These are phyloP conservation scores for Coemansia sp. DNA, from an alignment of 192 early-diverging fungal species.

Conservation along the genomic window DNA sequence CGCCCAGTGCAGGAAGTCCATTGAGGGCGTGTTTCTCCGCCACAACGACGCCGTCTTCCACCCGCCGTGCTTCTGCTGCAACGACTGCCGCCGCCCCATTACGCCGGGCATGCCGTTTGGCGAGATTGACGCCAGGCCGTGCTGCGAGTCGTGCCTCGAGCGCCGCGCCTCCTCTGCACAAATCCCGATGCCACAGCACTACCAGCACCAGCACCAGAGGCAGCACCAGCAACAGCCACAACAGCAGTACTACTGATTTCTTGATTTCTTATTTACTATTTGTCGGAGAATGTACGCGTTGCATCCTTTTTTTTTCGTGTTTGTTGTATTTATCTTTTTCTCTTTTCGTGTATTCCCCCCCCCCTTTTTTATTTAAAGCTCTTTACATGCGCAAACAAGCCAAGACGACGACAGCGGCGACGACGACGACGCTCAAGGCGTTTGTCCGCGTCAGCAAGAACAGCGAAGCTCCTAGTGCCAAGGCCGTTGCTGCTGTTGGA, in stretches of 20 bases:
- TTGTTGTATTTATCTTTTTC: constrained; percentile 5
- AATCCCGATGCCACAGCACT: neutral
- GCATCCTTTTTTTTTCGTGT: neutral
- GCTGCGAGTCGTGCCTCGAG: constrained; percentile 55
- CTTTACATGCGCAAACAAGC: neutral
- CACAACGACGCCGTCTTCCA: constrained; percentile 50
- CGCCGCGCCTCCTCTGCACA: constrained; percentile 8
- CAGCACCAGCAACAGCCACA: neutral
- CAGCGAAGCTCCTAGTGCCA: constrained; percentile 17
- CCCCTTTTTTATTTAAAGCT: no score
- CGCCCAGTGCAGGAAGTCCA: constrained; percentile 28
- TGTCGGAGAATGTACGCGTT: neutral
- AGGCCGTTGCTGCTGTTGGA: constrained; percentile 16
- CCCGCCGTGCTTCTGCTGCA: constrained; percentile 55
- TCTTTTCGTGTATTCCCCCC: no score
- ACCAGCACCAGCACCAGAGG: neutral
- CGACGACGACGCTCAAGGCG: constrained; percentile 26
- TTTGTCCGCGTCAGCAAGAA: constrained; percentile 53
- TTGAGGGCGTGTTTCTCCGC: constrained; percentile 52
- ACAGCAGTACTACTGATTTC: constrained; percentile 2
- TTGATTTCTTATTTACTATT: no score
- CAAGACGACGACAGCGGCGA: no score
- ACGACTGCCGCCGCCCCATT: constrained; percentile 46
- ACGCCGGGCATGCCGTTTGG: constrained; percentile 60
- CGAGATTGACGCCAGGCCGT: constrained; percentile 41